Evolutionary conservation across 2,329 filamentous ascomycete species (phyloP).

Genomic region (Samsoniella hepiali): DNA sequence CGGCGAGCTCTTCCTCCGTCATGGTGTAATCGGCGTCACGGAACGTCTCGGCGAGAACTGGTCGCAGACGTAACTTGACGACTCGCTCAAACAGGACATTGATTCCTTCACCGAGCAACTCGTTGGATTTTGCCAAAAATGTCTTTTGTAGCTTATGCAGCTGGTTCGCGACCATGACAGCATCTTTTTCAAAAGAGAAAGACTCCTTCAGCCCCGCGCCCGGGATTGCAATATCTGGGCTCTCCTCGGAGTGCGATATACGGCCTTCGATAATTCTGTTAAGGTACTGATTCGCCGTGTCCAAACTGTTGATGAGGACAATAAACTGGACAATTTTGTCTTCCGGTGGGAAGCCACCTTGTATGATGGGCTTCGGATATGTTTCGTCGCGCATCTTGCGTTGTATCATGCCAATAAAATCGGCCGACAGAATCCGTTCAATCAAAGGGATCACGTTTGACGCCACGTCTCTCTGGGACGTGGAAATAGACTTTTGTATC

Average conservation of each 20-base stretch:
- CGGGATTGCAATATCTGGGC: constrained; percentile 34
- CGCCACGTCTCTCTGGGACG: constrained; percentile 76
- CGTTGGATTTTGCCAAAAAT: constrained; percentile 74
- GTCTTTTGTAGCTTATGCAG: constrained; percentile 66
- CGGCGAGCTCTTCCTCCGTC: constrained; percentile 57
- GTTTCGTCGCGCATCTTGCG: constrained; percentile 96
- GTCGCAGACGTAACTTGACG: constrained; percentile 77
- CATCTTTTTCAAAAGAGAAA: constrained; percentile 80
- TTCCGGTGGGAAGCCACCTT: constrained; percentile 82
- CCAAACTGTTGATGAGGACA: constrained; percentile 91
- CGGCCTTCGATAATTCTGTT: constrained; percentile 75
- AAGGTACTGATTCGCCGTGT: constrained; percentile 88
- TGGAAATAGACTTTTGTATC: constrained; percentile 79
- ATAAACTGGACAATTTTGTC: constrained; percentile 86
- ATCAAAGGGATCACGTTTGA: constrained; percentile 75
- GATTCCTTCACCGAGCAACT: constrained; percentile 80
- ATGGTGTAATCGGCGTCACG: constrained; percentile 85
- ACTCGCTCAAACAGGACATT: constrained; percentile 85
- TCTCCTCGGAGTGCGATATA: constrained; percentile 45
- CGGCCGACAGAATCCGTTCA: constrained; percentile 74
- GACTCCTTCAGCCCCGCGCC: constrained; percentile 54
- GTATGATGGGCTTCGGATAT: constrained; percentile 76
- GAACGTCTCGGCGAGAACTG: constrained; percentile 83
- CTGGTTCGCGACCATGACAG: constrained; percentile 62
- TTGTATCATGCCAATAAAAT: constrained; percentile 96